These are phyloP conservation scores for Ceratobasidium sp. DNA, from an alignment of 1,284 basidiomycete genomes.

Conservation along the genomic window DNA sequence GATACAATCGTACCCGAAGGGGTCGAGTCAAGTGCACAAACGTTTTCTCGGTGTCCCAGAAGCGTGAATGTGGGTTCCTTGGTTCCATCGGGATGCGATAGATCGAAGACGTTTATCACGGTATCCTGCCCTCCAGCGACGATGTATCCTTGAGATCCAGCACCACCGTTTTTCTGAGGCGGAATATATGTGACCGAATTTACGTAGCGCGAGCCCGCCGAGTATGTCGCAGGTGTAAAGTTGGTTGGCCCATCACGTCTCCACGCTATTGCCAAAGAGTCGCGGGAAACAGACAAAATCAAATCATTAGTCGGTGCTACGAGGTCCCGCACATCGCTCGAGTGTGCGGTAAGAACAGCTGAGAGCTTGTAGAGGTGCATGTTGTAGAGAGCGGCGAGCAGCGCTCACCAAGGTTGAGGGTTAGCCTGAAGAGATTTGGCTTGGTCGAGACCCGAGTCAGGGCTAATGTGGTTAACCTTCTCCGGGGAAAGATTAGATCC, in stretches of 20 bases:
- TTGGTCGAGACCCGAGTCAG: conserved; percentile 32
- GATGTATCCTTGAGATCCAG: conserved; percentile 65
- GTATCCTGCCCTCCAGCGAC: conserved; percentile 85
- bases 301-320: conserved; percentile 70
- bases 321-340: conserved; percentile 72
- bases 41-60: conserved; percentile 87
- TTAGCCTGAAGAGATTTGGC: background rate
- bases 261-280: conserved; percentile 88
- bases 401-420: conserved; percentile 27
- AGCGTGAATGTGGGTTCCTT: conserved; percentile 76
- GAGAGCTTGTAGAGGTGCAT: conserved; percentile 73
- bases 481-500: conserved; percentile 16
- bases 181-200: conserved; percentile 80
- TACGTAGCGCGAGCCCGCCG: conserved; percentile 75
- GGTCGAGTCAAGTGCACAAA: conserved; percentile 82
- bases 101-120: conserved; percentile 78
- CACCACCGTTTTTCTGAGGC: conserved; percentile 53
- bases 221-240: conserved; percentile 65
- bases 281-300: conserved; percentile 86
- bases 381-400: background rate
- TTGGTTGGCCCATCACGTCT: conserved; percentile 57
- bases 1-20: conserved; percentile 78
- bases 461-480: conserved; percentile 17
- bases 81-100: conserved; percentile 56
- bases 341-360: conserved; percentile 63